Percentiles rank a stretch among this genome's conserved stretches.
phyloP scores from a whole-genome alignment of 2,329 filamentous ascomycete genomes.

The Alternaria sp. region DNA sequence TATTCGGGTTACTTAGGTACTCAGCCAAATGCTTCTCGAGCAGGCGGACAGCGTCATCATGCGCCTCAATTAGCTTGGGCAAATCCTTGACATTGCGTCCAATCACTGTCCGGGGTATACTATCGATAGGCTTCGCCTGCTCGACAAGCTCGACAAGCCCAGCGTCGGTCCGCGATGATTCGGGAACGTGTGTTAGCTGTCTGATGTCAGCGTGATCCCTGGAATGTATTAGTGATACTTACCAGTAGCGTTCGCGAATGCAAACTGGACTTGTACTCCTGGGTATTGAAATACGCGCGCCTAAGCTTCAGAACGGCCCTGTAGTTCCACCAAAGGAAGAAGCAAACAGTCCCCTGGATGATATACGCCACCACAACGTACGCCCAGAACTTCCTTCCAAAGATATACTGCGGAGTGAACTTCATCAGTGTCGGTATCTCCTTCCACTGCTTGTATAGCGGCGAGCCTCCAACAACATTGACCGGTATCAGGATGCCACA shows the following conservation, averaged over 20 bases:
- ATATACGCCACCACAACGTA: conserved; percentile 65
- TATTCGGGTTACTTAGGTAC: conserved; percentile 80
- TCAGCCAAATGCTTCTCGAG: conserved; percentile 84
- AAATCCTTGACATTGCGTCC: conserved; percentile 91
- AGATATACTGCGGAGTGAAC: conserved; percentile 66
- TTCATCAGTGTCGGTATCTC: conserved; percentile 47
- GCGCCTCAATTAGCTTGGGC: conserved; percentile 81
- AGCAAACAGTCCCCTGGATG: conserved; percentile 75
- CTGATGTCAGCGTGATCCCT: conserved; percentile 2
- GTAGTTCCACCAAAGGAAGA: conserved; percentile 92
- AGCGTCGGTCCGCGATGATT: conserved; percentile 76
- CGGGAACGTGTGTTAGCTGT: conserved; percentile 82
- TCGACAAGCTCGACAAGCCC: conserved; percentile 88
- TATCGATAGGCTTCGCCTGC: conserved; percentile 74
- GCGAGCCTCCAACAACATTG: conserved; percentile 62
- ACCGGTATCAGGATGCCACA: conserved; percentile 81
- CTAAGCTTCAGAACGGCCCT: conserved; percentile 71
- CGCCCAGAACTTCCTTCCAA: conserved; percentile 61
- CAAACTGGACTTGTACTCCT: conserved; percentile 85
- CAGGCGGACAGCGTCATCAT: conserved; percentile 78
- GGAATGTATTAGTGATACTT: conserved; percentile 8
- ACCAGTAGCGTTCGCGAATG: conserved; percentile 72
- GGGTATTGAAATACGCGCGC: conserved; percentile 79
- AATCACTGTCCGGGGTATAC: conserved; percentile 78
- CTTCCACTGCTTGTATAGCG: conserved; percentile 36